These are phyloP conservation scores for Salvia hispanica DNA, from an alignment of 257 asterid species.

Conservation along the genomic window DNA sequence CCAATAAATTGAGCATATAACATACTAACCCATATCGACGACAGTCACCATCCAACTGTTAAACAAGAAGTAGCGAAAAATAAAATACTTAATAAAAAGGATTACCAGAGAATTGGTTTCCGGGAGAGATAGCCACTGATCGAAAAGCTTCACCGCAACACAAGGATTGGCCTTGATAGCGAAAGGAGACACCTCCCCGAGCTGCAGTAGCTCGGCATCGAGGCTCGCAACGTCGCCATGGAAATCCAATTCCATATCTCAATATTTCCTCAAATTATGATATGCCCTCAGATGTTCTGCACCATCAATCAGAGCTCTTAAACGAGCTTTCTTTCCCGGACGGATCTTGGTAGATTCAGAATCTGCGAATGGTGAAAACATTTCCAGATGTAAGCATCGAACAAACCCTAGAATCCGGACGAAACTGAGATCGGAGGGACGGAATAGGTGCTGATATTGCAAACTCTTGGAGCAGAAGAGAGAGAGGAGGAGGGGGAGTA, in stretches of 20 bases:
- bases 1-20: conserved; percentile 25
- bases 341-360: conserved; percentile 40
- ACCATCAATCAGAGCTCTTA: conserved; percentile 44
- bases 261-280: conserved; percentile 28
- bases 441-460: conserved; percentile 32
- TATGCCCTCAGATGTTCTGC: conserved; percentile 38
- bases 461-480: conserved; percentile 43
- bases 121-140: conserved; percentile 95
- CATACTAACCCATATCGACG: conserved; percentile 14
- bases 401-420: conserved; percentile 32
- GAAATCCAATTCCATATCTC: conserved; percentile 80
- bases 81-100: not conserved
- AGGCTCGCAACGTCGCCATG: conserved; percentile 76
- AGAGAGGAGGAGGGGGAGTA: conserved; percentile 5
- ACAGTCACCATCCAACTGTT: conserved; percentile 12
- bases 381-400: conserved; percentile 26
- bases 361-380: conserved; percentile 27
- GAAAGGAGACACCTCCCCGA: conserved; percentile 81
- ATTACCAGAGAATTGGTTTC: conserved; percentile 78
- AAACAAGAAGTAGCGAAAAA: conserved; percentile 12
- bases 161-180: conserved; percentile 78
- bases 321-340: conserved; percentile 18
- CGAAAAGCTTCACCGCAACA: conserved; percentile 81
- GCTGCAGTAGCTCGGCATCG: conserved; percentile 86
- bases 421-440: conserved; percentile 37